Evolutionary conservation across 352 stramenopile species (phyloP), one percentile per base, ranked within the genome.

Genomic region (Aphanomyces stellatus): DNA sequence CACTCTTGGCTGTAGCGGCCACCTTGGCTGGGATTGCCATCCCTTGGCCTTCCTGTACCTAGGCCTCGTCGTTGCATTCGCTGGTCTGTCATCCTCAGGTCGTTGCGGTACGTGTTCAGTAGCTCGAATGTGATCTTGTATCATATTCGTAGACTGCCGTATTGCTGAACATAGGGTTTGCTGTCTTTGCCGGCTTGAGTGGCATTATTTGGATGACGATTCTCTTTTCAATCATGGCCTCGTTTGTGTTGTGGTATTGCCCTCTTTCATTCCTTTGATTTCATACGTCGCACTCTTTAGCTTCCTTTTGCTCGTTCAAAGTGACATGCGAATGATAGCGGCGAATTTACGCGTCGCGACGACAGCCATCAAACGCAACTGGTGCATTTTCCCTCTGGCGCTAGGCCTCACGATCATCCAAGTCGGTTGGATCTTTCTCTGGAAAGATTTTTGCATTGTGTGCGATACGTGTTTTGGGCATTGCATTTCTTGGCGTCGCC

Each of bases 261-360:
- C n/a, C n/a, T n/a, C n/a, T n/a, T n/a, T n/a, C n/a, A n/a, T n/a
- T n/a, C n/a, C n/a, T n/a, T n/a, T 46, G 11, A n/a, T n/a, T n/a
- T n/a, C n/a, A n/a, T n/a, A 46, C 11, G 2, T 46, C 37, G n/a
- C 37, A 11, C 11, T 19, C 13, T 19, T 19, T 1, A 59, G 51
- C 51, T 59, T 35, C 51, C 30, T 41, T 24, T 40, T 17, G 4
- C 8, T 24, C 8, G 51, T 59, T 27, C 51, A 25, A 24, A 4
- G 22, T n/a, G 73, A 75, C 62, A 80, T 84, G 61, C 62, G 73
- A 8, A 96, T 96, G 73, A 87, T 88, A 15, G 79, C 85, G 1
- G 79, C 85, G 10, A 96, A 95, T 65, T 74, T 97, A 28, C 72
- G 82, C 49, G 81, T 90, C 11, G 88, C 81, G 8, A 78, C 88